Evolutionary conservation across 23 red algal species (phyloP).

Genomic region (Agarophyton chilense): DNA sequence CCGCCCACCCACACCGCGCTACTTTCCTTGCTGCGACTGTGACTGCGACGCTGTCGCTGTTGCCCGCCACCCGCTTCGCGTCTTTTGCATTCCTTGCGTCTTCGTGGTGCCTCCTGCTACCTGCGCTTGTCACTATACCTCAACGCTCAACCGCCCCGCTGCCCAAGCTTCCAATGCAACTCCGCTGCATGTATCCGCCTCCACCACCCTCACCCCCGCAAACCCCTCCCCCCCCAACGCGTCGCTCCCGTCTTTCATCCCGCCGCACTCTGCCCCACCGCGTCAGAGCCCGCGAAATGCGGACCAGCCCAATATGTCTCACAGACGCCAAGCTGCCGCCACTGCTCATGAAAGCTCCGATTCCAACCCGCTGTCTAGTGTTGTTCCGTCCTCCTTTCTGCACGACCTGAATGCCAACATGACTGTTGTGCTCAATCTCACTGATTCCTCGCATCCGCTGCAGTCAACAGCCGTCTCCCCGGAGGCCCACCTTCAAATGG

Average conservation of each 20-base stretch:
- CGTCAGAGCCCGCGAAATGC: not conserved
- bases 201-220: not conserved
- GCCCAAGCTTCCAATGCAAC: not conserved
- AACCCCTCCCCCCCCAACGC: not conserved
- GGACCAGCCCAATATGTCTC: not conserved
- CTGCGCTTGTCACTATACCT: not conserved
- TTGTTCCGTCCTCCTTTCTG: not conserved
- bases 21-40: not conserved
- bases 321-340: not conserved
- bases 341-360: not conserved
- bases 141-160: not conserved
- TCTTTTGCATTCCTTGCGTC: slow-evolving; percentile 18
- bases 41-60: not conserved
- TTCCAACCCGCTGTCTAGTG: not conserved
- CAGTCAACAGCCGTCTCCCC: not conserved
- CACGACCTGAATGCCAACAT: slow-evolving; percentile 12
- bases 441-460: not conserved
- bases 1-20: not conserved
- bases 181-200: not conserved
- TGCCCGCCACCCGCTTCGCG: not conserved
- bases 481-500: not conserved
- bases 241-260: not conserved
- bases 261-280: not conserved
- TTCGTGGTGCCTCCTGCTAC: not conserved
- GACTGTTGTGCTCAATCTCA: slow-evolving; percentile 12